Conservation (phyloP, 345 rosid genomes). For the Populus deltoides region DNA sequence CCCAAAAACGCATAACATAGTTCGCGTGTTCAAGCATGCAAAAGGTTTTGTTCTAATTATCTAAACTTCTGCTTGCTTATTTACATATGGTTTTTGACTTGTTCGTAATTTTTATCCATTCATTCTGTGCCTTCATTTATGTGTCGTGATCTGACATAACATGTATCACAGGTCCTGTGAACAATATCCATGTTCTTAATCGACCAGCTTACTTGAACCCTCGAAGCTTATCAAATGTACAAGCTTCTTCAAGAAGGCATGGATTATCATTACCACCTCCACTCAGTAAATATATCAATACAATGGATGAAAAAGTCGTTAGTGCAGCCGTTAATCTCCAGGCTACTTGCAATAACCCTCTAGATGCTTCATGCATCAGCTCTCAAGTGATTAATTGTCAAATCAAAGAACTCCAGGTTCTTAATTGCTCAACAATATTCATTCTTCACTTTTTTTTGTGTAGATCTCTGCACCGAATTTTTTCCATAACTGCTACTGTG, state of each 20-base stretch:
- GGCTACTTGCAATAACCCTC: conserved; percentile 23
- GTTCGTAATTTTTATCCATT: not conserved
- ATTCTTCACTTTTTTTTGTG: not conserved
- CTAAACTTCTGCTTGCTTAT: conserved; percentile 1
- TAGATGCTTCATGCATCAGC: conserved; percentile 32
- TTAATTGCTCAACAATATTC: not conserved
- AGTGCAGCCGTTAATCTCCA: conserved; percentile 43
- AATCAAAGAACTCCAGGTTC: conserved; percentile 70
- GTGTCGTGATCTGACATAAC: not conserved
- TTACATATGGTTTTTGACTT: not conserved
- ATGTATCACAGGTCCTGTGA: conserved; percentile 55
- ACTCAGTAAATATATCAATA: conserved; percentile 50
- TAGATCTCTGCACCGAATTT: too few relatives aligned
- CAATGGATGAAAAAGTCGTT: conserved; percentile 40
- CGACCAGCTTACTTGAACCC: conserved; percentile 26
- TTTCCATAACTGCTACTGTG: not conserved
- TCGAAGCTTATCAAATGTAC: conserved; percentile 21
- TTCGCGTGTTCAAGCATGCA: conserved; percentile 57
- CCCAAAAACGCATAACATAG: conserved; percentile 35
- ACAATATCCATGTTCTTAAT: conserved; percentile 57
- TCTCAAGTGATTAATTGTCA: conserved; percentile 50
- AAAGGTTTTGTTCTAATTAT: conserved; percentile 46
- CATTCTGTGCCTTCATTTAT: not conserved
- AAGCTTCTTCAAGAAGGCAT: conserved; percentile 50
- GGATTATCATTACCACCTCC: conserved; percentile 53